These are phyloP conservation scores for Coemansia sp. DNA, from an alignment of 192 early-diverging fungal genomes.

Conservation along the genomic window DNA sequence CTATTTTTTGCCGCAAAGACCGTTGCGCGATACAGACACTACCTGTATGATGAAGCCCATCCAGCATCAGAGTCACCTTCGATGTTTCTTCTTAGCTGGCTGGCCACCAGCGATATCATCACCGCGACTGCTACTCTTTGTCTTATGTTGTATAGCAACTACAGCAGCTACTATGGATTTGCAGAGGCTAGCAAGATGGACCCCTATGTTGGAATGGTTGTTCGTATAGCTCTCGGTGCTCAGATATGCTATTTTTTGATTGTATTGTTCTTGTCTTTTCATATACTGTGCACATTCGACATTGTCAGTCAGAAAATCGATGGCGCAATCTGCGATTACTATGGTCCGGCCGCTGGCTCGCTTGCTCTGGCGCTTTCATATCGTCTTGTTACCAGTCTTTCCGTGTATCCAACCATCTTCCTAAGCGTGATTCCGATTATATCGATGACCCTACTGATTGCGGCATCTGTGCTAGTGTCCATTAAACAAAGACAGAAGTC, in stretches of 20 bases:
- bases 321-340: conserved; percentile 18
- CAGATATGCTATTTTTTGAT: conserved; percentile 35
- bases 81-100: conserved; percentile 36
- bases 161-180: background rate
- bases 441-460: conserved; percentile 7
- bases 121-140: conserved; percentile 3
- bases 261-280: conserved; percentile 19
- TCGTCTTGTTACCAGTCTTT: conserved; percentile 10
- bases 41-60: conserved; percentile 18
- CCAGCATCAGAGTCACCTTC: conserved; percentile 27
- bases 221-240: conserved; percentile 16
- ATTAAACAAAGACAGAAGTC: background rate
- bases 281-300: conserved; percentile 22
- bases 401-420: conserved; percentile 3
- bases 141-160: background rate
- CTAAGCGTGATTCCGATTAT: conserved; percentile 13
- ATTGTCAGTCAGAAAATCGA: conserved; percentile 14
- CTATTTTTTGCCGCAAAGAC: conserved; percentile 12
- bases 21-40: conserved; percentile 16
- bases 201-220: conserved; percentile 2
- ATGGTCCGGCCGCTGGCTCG: conserved; percentile 26
- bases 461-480: conserved; percentile 8
- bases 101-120: conserved; percentile 25
- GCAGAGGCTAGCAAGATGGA: background rate
- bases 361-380: conserved; percentile 16